Percentiles rank a stretch among this genome's conserved stretches.
These are phyloP conservation scores for Carex kokanica DNA, from an alignment of 176 grass and related monocot species.

Conservation along the genomic window DNA sequence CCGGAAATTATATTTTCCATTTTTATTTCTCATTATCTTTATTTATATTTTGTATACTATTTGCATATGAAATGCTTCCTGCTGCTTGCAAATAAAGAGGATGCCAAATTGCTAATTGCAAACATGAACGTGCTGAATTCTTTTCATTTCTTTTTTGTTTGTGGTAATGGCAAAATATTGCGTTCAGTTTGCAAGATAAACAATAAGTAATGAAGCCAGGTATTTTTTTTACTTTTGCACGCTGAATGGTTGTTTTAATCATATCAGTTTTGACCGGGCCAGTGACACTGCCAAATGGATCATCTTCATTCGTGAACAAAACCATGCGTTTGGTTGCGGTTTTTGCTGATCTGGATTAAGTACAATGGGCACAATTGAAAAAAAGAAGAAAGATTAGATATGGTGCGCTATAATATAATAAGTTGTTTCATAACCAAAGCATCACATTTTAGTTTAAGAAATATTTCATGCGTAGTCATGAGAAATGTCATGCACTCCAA, in stretches of 20 bases:
- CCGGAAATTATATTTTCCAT: neutral
- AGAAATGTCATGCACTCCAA: neutral
- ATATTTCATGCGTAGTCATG: neutral
- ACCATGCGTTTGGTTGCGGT: slow-evolving; percentile 71
- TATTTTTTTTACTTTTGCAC: slow-evolving; percentile 51
- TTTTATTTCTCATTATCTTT: neutral
- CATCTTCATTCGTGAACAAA: slow-evolving; percentile 92
- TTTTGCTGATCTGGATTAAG: slow-evolving; percentile 61
- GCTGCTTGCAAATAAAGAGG: neutral
- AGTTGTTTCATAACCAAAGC: neutral
- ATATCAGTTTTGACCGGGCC: slow-evolving; percentile 78
- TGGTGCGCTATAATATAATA: neutral
- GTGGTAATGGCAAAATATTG: neutral
- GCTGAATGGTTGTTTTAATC: slow-evolving; percentile 80
- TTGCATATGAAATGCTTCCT: neutral
- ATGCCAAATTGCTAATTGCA: neutral
- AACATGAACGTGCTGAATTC: neutral
- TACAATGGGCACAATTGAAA: neutral
- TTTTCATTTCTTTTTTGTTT: neutral
- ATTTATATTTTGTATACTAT: neutral
- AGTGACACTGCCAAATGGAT: slow-evolving; percentile 76
- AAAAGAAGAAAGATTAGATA: neutral
- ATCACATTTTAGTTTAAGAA: neutral
- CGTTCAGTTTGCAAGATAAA: neutral
- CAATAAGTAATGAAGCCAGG: neutral